Base-by-base conservation (phyloP, 345 rosid species). In the Psidium friedrichsthalianum region DNA sequence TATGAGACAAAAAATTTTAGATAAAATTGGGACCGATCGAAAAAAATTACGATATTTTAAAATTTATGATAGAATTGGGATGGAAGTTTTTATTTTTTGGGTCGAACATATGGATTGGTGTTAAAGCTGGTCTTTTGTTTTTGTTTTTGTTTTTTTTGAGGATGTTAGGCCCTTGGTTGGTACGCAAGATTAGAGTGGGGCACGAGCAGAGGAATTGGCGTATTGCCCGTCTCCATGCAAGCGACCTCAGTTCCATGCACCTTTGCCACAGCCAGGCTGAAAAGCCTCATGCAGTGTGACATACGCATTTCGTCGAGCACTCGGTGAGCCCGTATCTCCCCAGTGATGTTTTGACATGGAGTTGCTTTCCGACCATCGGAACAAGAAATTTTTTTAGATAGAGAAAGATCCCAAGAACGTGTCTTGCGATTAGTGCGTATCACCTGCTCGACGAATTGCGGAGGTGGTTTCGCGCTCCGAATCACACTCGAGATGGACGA, bases 401-500 rank as follows among this genome's bases (percentile, higher is more conserved):
- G 57, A 21, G 25, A 55, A 3, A 55, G 10, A 55, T 53, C 21
- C 8, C 56, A 21, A 5, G 44, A 64, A 64, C 76, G 0, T 12
- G 40, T 69, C 0, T 20, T 69, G 7, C 3, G 80, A 18, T 36
- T 12, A 1, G 47, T 69, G 83, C 86, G 13, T 55, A 47, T 47
- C 81, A 61, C 20, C 85, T 29, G 85, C 51, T 84, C 82, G 85
- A 76, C 83, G 83, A 32, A 12, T 78, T 85, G 86, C 27, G 32
- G 74, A 1, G 25, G 10, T 27, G 47, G 53, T 55, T 80, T 27
- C 42, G 51, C 21, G 21, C 32, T 59, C 18, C 51, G 4, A 18
- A 21, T 74, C 36, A 49, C 52, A 3, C 54, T 21, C 74, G 52
- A 6, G 58, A 87, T 87, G 89, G 87, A 87, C 16, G 91, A 90